These are phyloP conservation scores for Aureobasidium sp. DNA, from an alignment of 2,329 filamentous ascomycete genomes.

Conservation along the genomic window DNA sequence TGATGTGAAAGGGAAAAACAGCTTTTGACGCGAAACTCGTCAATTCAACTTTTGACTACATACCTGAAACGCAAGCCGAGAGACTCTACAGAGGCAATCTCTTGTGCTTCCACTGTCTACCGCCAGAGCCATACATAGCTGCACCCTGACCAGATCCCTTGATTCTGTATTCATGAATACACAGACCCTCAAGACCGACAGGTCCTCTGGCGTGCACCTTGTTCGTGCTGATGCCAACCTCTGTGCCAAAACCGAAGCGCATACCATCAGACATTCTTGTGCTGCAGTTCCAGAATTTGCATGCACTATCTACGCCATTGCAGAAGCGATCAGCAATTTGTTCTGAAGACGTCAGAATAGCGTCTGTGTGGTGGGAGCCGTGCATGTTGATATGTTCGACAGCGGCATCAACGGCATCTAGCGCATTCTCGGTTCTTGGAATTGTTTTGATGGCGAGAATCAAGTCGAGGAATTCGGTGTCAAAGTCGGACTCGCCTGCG, in stretches of 20 bases:
- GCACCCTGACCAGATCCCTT: slow-evolving; percentile 78
- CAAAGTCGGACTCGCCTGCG: slow-evolving; percentile 64
- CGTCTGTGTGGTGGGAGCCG: slow-evolving; percentile 90
- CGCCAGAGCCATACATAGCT: slow-evolving; percentile 58
- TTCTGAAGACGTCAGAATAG: slow-evolving; percentile 67
- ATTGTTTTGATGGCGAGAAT: slow-evolving; percentile 79
- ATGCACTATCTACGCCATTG: slow-evolving; percentile 76
- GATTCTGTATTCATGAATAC: slow-evolving; percentile 95
- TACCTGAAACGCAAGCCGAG: neutral
- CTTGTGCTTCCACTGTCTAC: slow-evolving; percentile 52
- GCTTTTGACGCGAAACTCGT: neutral
- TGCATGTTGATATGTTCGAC: slow-evolving; percentile 86
- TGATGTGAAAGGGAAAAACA: neutral
- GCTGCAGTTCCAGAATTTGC: slow-evolving; percentile 95
- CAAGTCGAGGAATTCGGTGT: slow-evolving; percentile 84
- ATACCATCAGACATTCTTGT: slow-evolving; percentile 94
- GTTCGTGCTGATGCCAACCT: slow-evolving; percentile 97
- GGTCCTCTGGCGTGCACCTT: slow-evolving; percentile 94
- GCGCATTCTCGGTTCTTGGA: slow-evolving; percentile 25
- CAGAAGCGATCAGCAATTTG: slow-evolving; percentile 74
- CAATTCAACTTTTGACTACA: neutral
- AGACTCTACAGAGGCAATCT: slow-evolving; percentile 32
- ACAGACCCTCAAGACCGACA: slow-evolving; percentile 87
- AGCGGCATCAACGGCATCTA: slow-evolving; percentile 54
- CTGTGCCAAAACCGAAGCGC: slow-evolving; percentile 94